phyloP scores from a whole-genome alignment of 78 protist genomes.

The Salpingoeca rosetta region DNA sequence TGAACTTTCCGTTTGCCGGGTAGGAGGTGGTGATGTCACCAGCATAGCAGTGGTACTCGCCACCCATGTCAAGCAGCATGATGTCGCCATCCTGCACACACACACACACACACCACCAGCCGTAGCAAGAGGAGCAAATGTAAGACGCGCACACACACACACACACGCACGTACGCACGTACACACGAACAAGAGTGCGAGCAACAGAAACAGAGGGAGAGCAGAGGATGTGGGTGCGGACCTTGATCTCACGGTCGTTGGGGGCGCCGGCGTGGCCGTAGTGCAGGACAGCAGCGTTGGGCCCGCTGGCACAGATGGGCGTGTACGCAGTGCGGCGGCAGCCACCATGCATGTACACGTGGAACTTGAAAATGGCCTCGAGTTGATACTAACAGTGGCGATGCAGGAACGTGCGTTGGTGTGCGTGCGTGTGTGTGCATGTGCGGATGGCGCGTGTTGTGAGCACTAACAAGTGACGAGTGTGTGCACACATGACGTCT shows the following conservation, averaged over 20 bases:
- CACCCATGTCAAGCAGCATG: constrained; percentile 66
- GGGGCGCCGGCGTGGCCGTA: constrained; percentile 65
- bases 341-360: constrained; percentile 41
- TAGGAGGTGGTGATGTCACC: constrained; percentile 72
- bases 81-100: constrained; percentile 15
- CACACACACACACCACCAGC: no score
- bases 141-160: not conserved
- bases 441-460: not conserved
- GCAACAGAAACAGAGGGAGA: no score
- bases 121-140: no score
- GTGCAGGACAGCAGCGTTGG: constrained; percentile 48
- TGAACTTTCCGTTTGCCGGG: constrained; percentile 49
- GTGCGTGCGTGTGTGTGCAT: not conserved
- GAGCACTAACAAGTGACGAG: no score
- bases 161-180: not conserved
- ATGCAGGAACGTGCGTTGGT: constrained; percentile 32
- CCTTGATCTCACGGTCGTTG: constrained; percentile 3
- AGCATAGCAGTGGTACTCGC: constrained; percentile 67
- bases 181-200: no score
- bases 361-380: constrained; percentile 40
- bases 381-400: constrained; percentile 68
- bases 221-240: not conserved
- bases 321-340: constrained; percentile 50
- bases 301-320: constrained; percentile 59
- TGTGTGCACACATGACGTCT: no score